These are phyloP conservation scores for Tricholoma sp. DNA, from an alignment of 768 basidiomycete genomes.

Conservation along the genomic window DNA sequence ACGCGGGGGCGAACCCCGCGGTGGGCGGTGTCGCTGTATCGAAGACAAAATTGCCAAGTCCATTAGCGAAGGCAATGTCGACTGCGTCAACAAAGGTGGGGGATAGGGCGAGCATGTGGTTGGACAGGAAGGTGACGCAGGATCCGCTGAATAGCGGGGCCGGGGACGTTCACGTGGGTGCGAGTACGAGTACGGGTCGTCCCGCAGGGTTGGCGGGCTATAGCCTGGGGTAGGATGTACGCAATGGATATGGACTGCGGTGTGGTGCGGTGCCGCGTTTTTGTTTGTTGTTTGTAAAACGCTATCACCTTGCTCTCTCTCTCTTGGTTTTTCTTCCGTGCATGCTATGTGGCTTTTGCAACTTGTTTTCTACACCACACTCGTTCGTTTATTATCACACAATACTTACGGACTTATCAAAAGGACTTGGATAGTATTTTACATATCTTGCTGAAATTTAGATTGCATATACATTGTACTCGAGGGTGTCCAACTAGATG, in stretches of 20 bases:
- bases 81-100: not conserved
- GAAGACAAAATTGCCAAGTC: not conserved
- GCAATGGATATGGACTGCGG: not conserved
- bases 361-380: not conserved
- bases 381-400: not conserved
- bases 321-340: not conserved
- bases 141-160: not conserved
- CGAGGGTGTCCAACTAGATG: too few relatives aligned
- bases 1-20: not conserved
- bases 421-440: too few relatives aligned
- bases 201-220: too few relatives aligned
- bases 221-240: too few relatives aligned
- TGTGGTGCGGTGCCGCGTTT: too few relatives aligned
- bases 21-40: not conserved
- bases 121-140: not conserved
- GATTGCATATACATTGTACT: too few relatives aligned
- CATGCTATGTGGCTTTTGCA: not conserved
- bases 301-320: too few relatives aligned
- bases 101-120: not conserved
- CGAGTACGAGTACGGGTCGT: too few relatives aligned
- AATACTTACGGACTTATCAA: not conserved
- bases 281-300: too few relatives aligned
- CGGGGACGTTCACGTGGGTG: not conserved
- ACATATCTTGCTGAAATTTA: too few relatives aligned
- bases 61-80: slow-evolving; percentile 1